Percentiles rank a stretch among this genome's conserved stretches.
These are phyloP conservation scores for Trichoderma citrinoviride DNA, from an alignment of 2,329 filamentous ascomycete genomes.

Conservation along the genomic window DNA sequence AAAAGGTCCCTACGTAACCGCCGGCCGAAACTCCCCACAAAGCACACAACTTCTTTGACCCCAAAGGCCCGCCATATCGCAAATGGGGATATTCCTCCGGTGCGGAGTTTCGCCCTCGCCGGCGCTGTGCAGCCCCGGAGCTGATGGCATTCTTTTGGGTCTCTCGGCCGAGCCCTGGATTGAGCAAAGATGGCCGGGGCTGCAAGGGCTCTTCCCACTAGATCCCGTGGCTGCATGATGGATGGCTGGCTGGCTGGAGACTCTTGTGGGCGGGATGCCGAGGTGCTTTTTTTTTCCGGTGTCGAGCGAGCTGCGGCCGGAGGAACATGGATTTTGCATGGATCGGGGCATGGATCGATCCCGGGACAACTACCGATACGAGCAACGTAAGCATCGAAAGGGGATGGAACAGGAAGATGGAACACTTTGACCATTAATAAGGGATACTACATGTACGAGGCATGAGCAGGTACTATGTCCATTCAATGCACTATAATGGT, in stretches of 20 bases:
- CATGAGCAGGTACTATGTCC: too few species aligned
- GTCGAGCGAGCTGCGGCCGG: neutral
- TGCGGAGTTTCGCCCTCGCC: constrained; percentile 15
- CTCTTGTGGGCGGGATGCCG: constrained; percentile 9
- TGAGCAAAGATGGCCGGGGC: constrained; percentile 16
- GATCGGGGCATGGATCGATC: too few species aligned
- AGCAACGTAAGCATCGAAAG: neutral
- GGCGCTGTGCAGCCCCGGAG: constrained; percentile 4
- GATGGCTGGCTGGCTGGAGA: too few species aligned
- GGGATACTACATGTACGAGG: too few species aligned
- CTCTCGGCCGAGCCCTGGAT: constrained; percentile 9
- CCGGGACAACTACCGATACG: neutral
- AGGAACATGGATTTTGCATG: neutral
- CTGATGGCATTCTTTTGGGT: neutral
- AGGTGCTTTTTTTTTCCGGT: constrained; percentile 1
- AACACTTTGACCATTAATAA: neutral
- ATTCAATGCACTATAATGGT: too few species aligned
- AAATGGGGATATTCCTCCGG: constrained; percentile 21
- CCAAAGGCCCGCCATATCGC: constrained; percentile 12
- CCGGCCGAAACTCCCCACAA: constrained; percentile 3
- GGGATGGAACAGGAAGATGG: neutral
- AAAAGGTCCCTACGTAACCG: neutral
- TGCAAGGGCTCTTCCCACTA: neutral
- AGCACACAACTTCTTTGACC: neutral
- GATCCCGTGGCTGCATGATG: constrained; percentile 11